Base-by-base conservation (phyloP, 2,329 filamentous ascomycete genomes). In the Epichloe amarillans region DNA sequence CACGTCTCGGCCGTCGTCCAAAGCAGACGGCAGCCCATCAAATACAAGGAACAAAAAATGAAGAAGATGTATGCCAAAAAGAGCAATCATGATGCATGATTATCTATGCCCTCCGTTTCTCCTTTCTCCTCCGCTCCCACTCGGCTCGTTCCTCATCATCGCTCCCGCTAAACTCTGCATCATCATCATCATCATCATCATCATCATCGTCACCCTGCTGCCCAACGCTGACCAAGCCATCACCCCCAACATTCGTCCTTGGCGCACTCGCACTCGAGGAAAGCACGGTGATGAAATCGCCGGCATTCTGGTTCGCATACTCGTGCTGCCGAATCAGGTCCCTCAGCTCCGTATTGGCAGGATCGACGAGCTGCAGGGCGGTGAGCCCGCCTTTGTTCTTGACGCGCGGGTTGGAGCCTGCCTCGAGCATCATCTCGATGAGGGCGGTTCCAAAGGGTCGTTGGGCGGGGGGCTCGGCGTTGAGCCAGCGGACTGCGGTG, bases 401-500 rank as follows among this genome's bases (percentile, higher is more conserved):
- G 60, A 72, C 58, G 54, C 77, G 73, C 50, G 77, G 67, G 67
- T 68, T 75, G 47, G 71, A 75, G 52, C 88, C 88, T 50, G 87
- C 87, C 69, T 93, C 87, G 56, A 91, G 76, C 75, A 94, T 81
- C 74, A 93, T 88, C 59, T 83, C 77, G 58, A 91, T 77, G 50
- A 93, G 75, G 17, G 77, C 75, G 58, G 74, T 72, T 57, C 83
- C 86, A 56, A 80, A 80, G 54, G 77, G 72, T 67, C 80, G 77
- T 65, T 86, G 80, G 50, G 74, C 75, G 43, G 75, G 37, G 37
- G 77, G 74, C 61, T 86, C 77, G 50, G 70, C 69, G 74, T 90
- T 90, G 69, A 85, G 77, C 75, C 81, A 91, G 61, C 84, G 78
- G 58, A 93, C 80, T 50, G 82, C 86, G 62, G 80, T 80, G 74